Evolutionary conservation across 2,329 filamentous ascomycete species (phyloP).

Genomic region (Westerdykella ornata): DNA sequence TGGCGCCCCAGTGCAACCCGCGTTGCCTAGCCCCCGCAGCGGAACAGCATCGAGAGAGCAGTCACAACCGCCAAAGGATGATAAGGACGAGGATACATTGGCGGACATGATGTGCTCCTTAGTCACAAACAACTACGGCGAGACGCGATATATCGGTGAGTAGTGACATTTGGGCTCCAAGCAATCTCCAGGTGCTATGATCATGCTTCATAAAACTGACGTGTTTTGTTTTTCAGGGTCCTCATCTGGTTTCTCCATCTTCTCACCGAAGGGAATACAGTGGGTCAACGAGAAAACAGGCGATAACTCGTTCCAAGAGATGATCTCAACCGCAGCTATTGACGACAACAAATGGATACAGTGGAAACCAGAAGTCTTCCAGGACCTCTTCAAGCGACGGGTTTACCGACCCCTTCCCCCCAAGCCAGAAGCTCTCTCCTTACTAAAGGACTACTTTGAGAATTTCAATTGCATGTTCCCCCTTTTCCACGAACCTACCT

Average conservation of each 20-base stretch:
- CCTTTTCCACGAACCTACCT: constrained; percentile 93
- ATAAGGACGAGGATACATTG: constrained; percentile 68
- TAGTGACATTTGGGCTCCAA: background rate
- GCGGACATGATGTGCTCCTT: constrained; percentile 99
- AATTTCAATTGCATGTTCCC: constrained; percentile 99
- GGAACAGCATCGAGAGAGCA: constrained; percentile 47
- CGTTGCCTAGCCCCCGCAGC: constrained; percentile 46
- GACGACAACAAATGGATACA: constrained; percentile 94
- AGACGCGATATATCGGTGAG: constrained; percentile 90
- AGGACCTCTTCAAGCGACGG: constrained; percentile 79
- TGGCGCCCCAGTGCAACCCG: constrained; percentile 42
- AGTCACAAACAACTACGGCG: constrained; percentile 88
- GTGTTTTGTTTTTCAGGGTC: constrained; percentile 55
- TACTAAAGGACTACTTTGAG: constrained; percentile 91
- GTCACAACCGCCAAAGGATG: constrained; percentile 38
- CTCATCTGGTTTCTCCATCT: constrained; percentile 96
- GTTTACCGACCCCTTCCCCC: constrained; percentile 78
- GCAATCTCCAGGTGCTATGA: too few species aligned
- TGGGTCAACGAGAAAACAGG: constrained; percentile 98
- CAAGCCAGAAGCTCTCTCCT: constrained; percentile 77
- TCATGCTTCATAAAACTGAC: constrained; percentile 1
- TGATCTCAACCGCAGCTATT: constrained; percentile 81
- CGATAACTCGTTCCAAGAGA: constrained; percentile 88
- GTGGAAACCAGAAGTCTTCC: constrained; percentile 97
- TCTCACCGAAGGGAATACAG: constrained; percentile 94